Evolutionary conservation across 352 stramenopile species (phyloP).

Genomic region (Globisporangium spinosum): DNA sequence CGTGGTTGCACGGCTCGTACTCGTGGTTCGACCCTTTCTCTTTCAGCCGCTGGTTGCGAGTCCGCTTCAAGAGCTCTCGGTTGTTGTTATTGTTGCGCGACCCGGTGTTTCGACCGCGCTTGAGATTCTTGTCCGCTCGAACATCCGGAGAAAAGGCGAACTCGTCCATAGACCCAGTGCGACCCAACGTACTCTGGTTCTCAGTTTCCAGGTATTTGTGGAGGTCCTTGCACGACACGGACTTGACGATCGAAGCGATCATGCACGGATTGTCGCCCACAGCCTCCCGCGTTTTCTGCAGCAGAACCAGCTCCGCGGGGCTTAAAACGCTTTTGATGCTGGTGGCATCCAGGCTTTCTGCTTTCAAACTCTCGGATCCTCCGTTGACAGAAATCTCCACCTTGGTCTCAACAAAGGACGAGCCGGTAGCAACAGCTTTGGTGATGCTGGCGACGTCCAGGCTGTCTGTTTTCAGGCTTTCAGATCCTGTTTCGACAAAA

Average conservation of each 20-base stretch:
- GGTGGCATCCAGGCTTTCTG: conserved; percentile 3
- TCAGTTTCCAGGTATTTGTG: conserved; percentile 45
- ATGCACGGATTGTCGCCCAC: conserved; percentile 68
- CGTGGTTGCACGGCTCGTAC: conserved; percentile 78
- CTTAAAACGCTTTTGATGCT: conserved; percentile 19
- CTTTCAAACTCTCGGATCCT: neutral
- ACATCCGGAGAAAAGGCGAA: conserved; percentile 37
- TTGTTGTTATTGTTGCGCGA: conserved; percentile 42
- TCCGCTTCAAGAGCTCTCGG: conserved; percentile 57
- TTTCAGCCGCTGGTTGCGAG: conserved; percentile 57
- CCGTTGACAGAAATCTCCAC: neutral
- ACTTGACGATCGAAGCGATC: conserved; percentile 53
- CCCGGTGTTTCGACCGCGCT: conserved; percentile 29
- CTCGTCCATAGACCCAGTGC: conserved; percentile 5
- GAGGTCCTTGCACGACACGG: conserved; percentile 57
- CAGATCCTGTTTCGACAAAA: neutral
- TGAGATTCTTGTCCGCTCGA: conserved; percentile 36
- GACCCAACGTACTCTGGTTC: conserved; percentile 18
- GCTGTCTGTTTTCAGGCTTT: neutral
- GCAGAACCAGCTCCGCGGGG: conserved; percentile 43
- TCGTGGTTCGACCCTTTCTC: conserved; percentile 62
- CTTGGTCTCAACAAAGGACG: neutral
- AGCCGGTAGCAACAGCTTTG: conserved; percentile 18
- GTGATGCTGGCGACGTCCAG: neutral
- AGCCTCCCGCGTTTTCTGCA: conserved; percentile 50